Evolutionary conservation across 108 stramenopile species (phyloP).

Genomic region (Craspedostauros australis): DNA sequence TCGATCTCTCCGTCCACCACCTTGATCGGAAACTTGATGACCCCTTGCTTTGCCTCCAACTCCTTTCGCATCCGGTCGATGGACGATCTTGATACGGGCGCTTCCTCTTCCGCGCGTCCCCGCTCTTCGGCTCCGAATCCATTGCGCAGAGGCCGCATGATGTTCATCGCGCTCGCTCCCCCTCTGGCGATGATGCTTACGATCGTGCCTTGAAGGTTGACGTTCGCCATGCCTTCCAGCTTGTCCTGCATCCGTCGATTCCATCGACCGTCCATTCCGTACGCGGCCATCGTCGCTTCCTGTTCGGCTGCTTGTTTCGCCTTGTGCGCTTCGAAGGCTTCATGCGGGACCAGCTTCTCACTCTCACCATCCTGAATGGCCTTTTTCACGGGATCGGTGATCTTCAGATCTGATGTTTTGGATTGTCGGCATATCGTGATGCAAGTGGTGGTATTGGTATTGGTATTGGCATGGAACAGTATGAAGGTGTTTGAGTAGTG

Average conservation of each 20-base stretch:
- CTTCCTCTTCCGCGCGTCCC: no score
- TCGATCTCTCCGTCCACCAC: slow-evolving; percentile 21
- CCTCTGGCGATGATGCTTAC: background rate
- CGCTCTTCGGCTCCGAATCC: background rate
- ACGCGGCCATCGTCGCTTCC: background rate
- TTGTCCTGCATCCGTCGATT: slow-evolving; percentile 24
- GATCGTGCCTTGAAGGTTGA: slow-evolving; percentile 16
- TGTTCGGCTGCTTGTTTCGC: background rate
- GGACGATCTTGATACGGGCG: no score
- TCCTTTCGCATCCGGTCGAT: slow-evolving; percentile 18
- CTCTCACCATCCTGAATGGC: background rate
- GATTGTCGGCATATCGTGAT: slow-evolving; percentile 1
- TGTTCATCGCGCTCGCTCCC: background rate
- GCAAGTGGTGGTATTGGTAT: background rate
- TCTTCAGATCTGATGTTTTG: slow-evolving; percentile 15
- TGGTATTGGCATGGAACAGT: background rate
- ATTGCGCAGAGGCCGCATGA: background rate
- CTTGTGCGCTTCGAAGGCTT: background rate
- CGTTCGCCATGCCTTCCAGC: slow-evolving; percentile 15
- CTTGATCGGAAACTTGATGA: slow-evolving; percentile 14
- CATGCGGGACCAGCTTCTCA: no score
- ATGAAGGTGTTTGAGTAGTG: background rate
- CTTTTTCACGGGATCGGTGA: slow-evolving; percentile 1
- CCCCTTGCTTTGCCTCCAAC: slow-evolving; percentile 9
- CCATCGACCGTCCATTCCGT: slow-evolving; percentile 18